A percentile compares a stretch with the other conserved stretches of the same genome.
phyloP scores from a whole-genome alignment of 1,139 yeast species.

The Lodderomyces margitis region DNA sequence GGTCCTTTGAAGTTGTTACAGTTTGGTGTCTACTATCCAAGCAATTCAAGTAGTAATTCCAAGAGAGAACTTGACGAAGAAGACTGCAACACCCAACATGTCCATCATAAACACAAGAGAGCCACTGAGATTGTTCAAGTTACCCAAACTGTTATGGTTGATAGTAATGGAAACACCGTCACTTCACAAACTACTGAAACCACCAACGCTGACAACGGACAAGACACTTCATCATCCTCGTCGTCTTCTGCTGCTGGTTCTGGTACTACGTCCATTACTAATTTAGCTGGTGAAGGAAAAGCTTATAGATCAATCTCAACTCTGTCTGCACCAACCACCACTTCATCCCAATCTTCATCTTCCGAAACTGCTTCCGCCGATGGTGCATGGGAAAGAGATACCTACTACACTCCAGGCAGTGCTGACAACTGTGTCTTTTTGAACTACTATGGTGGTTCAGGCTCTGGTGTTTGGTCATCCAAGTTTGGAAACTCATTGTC shows the following conservation, averaged over 20 bases:
- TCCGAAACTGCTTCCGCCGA: slow-evolving; percentile 30
- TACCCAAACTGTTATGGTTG: slow-evolving; percentile 71
- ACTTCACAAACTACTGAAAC: slow-evolving; percentile 28
- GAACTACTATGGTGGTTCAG: slow-evolving; percentile 81
- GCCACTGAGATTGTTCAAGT: slow-evolving; percentile 65
- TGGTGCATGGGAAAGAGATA: slow-evolving; percentile 70
- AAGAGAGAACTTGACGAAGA: slow-evolving; percentile 28
- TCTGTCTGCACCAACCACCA: slow-evolving; percentile 23
- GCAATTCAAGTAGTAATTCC: slow-evolving; percentile 31
- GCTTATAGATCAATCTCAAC: slow-evolving; percentile 22
- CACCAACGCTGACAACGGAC: slow-evolving; percentile 21
- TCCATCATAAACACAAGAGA: slow-evolving; percentile 65
- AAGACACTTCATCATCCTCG: slow-evolving; percentile 9
- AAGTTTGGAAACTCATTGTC: slow-evolving; percentile 92
- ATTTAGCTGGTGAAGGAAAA: slow-evolving; percentile 10
- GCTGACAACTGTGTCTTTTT: slow-evolving; percentile 75
- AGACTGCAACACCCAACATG: slow-evolving; percentile 41
- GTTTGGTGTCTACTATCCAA: slow-evolving; percentile 62
- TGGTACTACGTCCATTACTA: slow-evolving; percentile 38
- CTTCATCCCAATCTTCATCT: slow-evolving; percentile 28
- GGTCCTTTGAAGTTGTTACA: slow-evolving; percentile 66
- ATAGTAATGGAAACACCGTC: slow-evolving; percentile 52
- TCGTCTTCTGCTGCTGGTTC: slow-evolving; percentile 14
- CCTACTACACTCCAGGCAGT: slow-evolving; percentile 64
- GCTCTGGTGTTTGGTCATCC: slow-evolving; percentile 81